Conservation (phyloP, 306 rosid genomes). For the Bauhinia variegata region DNA sequence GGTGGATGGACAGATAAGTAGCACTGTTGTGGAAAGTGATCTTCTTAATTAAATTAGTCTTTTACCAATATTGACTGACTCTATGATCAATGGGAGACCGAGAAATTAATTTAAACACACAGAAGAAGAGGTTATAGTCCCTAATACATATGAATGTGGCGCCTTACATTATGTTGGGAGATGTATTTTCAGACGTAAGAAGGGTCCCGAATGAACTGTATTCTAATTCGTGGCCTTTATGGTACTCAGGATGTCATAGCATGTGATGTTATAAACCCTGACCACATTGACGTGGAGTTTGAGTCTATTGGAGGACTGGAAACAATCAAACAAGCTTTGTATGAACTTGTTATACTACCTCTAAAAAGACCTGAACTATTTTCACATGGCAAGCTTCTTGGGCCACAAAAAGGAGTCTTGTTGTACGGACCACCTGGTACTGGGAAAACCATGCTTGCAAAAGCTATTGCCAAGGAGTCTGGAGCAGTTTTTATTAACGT, state of each 20-base stretch:
- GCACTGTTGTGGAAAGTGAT: no score
- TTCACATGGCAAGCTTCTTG: conserved; percentile 84
- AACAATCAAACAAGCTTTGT: conserved; percentile 71
- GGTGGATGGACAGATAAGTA: no score
- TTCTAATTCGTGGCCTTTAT: conserved; percentile 24
- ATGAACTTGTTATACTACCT: conserved; percentile 93
- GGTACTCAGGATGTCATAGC: conserved; percentile 90
- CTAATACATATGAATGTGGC: neutral
- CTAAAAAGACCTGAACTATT: conserved; percentile 79
- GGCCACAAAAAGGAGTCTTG: conserved; percentile 93
- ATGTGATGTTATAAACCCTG: conserved; percentile 95
- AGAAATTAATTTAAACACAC: neutral
- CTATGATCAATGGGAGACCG: neutral
- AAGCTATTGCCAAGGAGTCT: conserved; percentile 96
- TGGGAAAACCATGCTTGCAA: conserved; percentile 99
- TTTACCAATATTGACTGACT: neutral
- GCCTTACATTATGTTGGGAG: neutral
- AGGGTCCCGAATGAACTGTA: neutral
- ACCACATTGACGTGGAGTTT: conserved; percentile 86
- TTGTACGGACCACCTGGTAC: conserved; percentile 98
- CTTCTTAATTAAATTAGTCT: conserved; percentile 1
- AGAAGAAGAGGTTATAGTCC: neutral
- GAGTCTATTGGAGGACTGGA: conserved; percentile 88
- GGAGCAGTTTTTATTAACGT: conserved; percentile 95
- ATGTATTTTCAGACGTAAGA: conserved; percentile 2